Evolutionary conservation across 305 asterid species (phyloP), one percentile per base, ranked within the genome.

Genomic region (Withania somnifera): DNA sequence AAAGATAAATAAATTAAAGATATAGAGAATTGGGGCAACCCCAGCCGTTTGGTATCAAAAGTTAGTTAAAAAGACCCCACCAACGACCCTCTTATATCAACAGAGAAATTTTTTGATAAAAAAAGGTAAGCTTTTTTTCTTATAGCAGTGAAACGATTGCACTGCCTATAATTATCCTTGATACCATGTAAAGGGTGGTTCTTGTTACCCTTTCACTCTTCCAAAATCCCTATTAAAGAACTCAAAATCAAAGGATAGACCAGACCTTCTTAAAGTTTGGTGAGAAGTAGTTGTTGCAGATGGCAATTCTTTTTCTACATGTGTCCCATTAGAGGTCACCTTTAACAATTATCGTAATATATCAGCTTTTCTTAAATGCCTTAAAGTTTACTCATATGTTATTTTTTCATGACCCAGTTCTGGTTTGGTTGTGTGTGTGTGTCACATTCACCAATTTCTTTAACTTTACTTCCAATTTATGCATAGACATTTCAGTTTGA

Each of bases 401-500:
- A 53, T 63, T 82, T 24, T 34, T 68, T n/a, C 4, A 42, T 86
- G 79, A 26, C 83, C 53, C 81, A 30, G 22, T 81, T 71, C 36
- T 22, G 32, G 79, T 58, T 79, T 79, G 84, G 83, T 71, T 84
- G 26, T 60, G 13, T 83, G 30, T 30, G 57, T 79, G 60, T 85
- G 3, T 4, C 5, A 6, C 80, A 57, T 34, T 86, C 89, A 86
- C 88, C 90, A 82, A 77, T 84, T 85, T 84, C 87, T 86, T 84
- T 81, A 79, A 83, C 96, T 91, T 92, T 69, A 78, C 89, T 87
- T 86, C 84, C 88, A 89, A 92, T 81, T 83, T 60, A 81, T 85
- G 84, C 76, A 40, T 82, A 81, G 91, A 87, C 83, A 89, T 88
- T 84, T 86, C 88, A 84, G 32, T 64, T 84, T 84, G 56, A 88